These are phyloP conservation scores for Cardamine chenopodiifolia DNA, from an alignment of 345 rosid genomes.

Conservation along the genomic window DNA sequence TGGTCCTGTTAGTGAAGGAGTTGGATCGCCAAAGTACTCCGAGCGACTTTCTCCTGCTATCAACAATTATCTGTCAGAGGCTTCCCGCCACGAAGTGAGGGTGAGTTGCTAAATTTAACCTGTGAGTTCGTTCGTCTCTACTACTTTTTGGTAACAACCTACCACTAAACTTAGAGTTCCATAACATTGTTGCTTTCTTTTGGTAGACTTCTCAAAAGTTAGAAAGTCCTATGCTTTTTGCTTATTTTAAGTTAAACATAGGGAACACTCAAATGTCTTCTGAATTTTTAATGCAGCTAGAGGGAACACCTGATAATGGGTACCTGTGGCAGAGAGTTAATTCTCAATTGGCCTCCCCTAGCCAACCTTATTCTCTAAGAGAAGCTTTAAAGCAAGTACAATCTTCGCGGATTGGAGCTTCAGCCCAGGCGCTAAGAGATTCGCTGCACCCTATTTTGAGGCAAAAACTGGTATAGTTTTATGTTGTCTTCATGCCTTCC, in stretches of 20 bases:
- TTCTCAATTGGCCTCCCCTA: constrained; percentile 96
- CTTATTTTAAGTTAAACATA: not conserved
- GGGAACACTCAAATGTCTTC: constrained; percentile 17
- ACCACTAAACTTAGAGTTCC: constrained; percentile 8
- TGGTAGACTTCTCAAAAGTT: constrained; percentile 23
- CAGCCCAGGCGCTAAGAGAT: constrained; percentile 95
- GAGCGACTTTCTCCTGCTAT: constrained; percentile 98
- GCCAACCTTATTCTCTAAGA: constrained; percentile 97
- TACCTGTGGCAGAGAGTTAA: constrained; percentile 95
- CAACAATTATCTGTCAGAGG: constrained; percentile 91
- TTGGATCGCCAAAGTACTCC: constrained; percentile 94
- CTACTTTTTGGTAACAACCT: constrained; percentile 10
- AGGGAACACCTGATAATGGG: constrained; percentile 94
- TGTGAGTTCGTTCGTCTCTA: constrained; percentile 32
- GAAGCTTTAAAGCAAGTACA: constrained; percentile 99
- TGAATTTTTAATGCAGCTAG: constrained; percentile 61
- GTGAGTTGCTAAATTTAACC: constrained; percentile 45
- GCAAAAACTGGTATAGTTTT: constrained; percentile 76
- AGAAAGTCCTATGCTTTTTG: constrained; percentile 20
- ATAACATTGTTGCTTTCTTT: not conserved
- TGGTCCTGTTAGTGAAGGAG: constrained; percentile 78
- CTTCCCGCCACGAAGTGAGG: constrained; percentile 96
- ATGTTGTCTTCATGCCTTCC: constrained; percentile 4
- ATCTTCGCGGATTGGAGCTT: constrained; percentile 98
- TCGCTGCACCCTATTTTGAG: constrained; percentile 95